A percentile compares a stretch with the other conserved stretches of the same genome.
Conservation (phyloP, 2,329 filamentous ascomycete genomes). For the Aspergillus sp. region DNA sequence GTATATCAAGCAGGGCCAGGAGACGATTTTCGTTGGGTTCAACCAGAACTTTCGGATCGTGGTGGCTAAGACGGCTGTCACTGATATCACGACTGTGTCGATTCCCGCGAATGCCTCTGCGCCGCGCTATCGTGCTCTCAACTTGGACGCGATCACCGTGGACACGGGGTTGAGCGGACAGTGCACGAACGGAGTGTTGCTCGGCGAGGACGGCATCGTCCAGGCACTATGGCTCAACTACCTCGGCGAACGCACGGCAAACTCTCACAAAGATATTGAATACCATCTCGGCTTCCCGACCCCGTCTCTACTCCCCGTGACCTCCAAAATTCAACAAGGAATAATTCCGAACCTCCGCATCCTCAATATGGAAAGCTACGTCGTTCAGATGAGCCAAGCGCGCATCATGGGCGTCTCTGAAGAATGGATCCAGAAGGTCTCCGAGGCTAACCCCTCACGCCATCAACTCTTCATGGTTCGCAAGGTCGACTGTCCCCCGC, state of each 20-base stretch:
- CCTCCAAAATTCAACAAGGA: slow-evolving; percentile 74
- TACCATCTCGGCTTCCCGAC: slow-evolving; percentile 91
- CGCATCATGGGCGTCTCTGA: slow-evolving; percentile 95
- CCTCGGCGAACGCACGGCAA: slow-evolving; percentile 74
- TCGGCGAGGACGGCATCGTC: slow-evolving; percentile 82
- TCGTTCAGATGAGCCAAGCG: slow-evolving; percentile 93
- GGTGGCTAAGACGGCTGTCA: slow-evolving; percentile 87
- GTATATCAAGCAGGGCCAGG: slow-evolving; percentile 82
- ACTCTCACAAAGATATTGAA: slow-evolving; percentile 80
- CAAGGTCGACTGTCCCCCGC: slow-evolving; percentile 64
- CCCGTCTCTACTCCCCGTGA: slow-evolving; percentile 78
- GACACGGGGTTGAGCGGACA: slow-evolving; percentile 86
- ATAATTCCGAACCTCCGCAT: slow-evolving; percentile 76
- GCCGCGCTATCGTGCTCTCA: slow-evolving; percentile 87
- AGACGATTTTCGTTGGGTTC: slow-evolving; percentile 96
- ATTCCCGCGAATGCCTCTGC: slow-evolving; percentile 90
- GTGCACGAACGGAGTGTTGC: slow-evolving; percentile 87
- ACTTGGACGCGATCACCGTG: slow-evolving; percentile 93
- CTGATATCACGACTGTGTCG: slow-evolving; percentile 92
- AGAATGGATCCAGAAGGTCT: slow-evolving; percentile 88
- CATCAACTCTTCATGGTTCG: slow-evolving; percentile 98
- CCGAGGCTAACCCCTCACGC: slow-evolving; percentile 77
- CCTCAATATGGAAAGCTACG: slow-evolving; percentile 85
- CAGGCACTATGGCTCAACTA: slow-evolving; percentile 97
- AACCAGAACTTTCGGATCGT: slow-evolving; percentile 93